Percentiles rank a stretch among this genome's conserved stretches.
phyloP scores from a whole-genome alignment of 169 alveolate genomes.

The Plasmodium falciparum region DNA sequence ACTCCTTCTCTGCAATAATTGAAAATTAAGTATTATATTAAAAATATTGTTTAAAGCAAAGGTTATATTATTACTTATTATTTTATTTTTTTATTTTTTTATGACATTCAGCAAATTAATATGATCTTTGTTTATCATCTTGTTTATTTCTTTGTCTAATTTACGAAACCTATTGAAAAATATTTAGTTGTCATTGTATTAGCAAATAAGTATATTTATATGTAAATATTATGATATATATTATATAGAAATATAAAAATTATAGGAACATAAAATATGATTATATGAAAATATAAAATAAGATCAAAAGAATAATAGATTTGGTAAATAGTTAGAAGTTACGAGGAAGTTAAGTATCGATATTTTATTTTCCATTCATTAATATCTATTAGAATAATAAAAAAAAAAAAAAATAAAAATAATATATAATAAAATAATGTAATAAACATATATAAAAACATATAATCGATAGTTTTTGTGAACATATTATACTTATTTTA shows the following conservation, averaged over 20 bases:
- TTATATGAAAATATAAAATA: no score
- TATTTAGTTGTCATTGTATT: background rate
- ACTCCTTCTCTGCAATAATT: constrained; percentile 34
- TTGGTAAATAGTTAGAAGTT: background rate
- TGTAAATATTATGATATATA: background rate
- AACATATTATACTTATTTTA: no score
- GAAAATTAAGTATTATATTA: background rate
- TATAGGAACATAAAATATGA: background rate
- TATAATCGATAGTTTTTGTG: no score
- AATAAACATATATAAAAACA: no score
- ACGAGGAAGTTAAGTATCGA: constrained; percentile 60
- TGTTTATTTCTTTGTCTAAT: constrained; percentile 53
- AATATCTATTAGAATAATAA: constrained; percentile 16
- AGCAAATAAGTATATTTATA: background rate
- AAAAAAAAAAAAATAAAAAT: constrained; percentile 13
- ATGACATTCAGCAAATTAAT: constrained; percentile 37
- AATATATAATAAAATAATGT: no score
- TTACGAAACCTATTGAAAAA: constrained; percentile 38
- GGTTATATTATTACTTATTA: background rate
- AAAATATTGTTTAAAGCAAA: background rate
- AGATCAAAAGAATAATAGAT: background rate
- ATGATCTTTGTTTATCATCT: constrained; percentile 42
- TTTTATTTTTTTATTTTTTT: constrained; percentile 3
- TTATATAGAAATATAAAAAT: background rate
- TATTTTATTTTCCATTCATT: constrained; percentile 60